Conservation (phyloP, 495 filamentous ascomycete genomes). For the Beverwykella pulmonaria region DNA sequence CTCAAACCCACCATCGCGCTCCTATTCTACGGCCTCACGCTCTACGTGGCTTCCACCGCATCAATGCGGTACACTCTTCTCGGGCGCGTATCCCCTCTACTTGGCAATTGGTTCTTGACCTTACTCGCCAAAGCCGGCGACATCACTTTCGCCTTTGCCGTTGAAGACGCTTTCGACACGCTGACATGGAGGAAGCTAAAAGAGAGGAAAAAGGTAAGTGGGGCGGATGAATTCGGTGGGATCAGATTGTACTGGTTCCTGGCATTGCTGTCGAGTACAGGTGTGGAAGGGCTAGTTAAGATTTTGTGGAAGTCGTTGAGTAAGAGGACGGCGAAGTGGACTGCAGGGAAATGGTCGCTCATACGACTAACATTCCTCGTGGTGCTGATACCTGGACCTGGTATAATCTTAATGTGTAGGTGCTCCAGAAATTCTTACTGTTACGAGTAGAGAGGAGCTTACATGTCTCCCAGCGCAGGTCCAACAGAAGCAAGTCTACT, state of each 20-base stretch:
- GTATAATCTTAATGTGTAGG: conserved; percentile 26
- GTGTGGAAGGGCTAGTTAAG: conserved; percentile 10
- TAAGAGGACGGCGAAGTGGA: not conserved
- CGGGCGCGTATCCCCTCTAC: not conserved
- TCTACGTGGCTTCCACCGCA: conserved; percentile 8
- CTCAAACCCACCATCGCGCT: conserved; percentile 11
- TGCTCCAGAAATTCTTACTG: not conserved
- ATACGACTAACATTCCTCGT: conserved; percentile 13
- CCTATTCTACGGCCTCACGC: conserved; percentile 16
- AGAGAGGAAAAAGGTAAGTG: not conserved
- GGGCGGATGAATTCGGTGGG: not conserved
- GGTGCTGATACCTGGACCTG: conserved; percentile 22
- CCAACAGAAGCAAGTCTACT: conserved; percentile 4
- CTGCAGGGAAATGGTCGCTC: conserved; percentile 2
- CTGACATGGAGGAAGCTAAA: conserved; percentile 17
- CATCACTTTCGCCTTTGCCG: conserved; percentile 23
- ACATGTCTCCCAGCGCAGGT: conserved; percentile 5
- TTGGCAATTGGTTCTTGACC: conserved; percentile 19
- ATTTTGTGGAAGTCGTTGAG: not conserved
- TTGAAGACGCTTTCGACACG: conserved; percentile 15
- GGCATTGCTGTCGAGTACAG: conserved; percentile 15
- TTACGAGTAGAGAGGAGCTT: not conserved
- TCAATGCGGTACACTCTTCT: conserved; percentile 7
- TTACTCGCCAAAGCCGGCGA: conserved; percentile 23
- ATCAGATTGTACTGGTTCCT: conserved; percentile 17